These are phyloP conservation scores for Aspergillus sclerotialis DNA, from an alignment of 2,329 filamentous ascomycete species.

Conservation along the genomic window DNA sequence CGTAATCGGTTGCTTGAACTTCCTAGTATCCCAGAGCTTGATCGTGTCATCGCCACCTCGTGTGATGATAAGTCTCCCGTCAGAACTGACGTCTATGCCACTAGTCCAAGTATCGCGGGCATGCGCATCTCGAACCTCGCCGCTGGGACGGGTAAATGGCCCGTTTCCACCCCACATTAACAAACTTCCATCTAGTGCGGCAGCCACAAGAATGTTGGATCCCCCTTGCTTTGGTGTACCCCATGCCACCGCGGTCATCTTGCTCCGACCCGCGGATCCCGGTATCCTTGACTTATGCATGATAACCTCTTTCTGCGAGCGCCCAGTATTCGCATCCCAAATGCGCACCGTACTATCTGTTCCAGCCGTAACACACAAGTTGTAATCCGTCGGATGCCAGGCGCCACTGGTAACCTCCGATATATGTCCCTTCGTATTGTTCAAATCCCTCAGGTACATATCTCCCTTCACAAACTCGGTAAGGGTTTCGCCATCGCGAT, in stretches of 20 bases:
- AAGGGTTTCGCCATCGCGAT: conserved; percentile 76
- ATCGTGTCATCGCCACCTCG: conserved; percentile 86
- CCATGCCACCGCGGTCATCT: conserved; percentile 93
- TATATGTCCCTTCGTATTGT: conserved; percentile 95
- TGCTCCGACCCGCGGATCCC: conserved; percentile 79
- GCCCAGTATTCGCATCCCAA: conserved; percentile 91
- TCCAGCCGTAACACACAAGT: conserved; percentile 81
- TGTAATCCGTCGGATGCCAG: conserved; percentile 83
- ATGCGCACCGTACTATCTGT: conserved; percentile 94
- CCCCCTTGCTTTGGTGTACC: conserved; percentile 68
- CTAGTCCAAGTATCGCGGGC: conserved; percentile 80
- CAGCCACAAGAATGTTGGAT: conserved; percentile 69
- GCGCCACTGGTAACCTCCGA: conserved; percentile 83
- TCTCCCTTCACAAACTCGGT: conserved; percentile 94
- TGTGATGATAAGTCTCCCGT: conserved; percentile 85
- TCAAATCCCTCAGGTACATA: conserved; percentile 96
- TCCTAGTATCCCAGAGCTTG: conserved; percentile 94
- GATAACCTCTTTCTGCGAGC: conserved; percentile 85
- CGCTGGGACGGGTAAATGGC: conserved; percentile 72
- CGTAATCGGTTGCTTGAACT: conserved; percentile 85
- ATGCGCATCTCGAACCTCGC: conserved; percentile 80
- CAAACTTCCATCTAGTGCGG: conserved; percentile 81
- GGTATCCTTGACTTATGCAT: conserved; percentile 91
- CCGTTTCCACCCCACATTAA: conserved; percentile 90
- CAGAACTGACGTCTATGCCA: conserved; percentile 81